These are phyloP conservation scores for Sarcodon sp. DNA, from an alignment of 768 basidiomycete species.

Conservation along the genomic window DNA sequence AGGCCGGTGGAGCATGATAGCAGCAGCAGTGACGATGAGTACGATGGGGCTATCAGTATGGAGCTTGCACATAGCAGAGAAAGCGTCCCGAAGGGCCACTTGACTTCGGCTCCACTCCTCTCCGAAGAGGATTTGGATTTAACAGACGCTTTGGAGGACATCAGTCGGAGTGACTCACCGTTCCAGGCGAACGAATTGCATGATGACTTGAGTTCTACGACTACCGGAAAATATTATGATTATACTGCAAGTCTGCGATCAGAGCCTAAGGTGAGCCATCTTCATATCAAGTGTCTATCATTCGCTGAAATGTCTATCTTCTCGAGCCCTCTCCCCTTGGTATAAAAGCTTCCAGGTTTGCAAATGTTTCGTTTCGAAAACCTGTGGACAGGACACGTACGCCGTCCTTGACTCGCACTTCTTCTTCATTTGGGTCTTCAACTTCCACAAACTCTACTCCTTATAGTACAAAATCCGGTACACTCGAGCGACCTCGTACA, in stretches of 20 bases:
- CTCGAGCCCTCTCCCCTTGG: conserved; percentile 14
- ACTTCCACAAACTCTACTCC: conserved; percentile 27
- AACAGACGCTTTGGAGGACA: conserved; percentile 15
- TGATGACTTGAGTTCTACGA: conserved; percentile 9
- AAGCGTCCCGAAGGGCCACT: conserved; percentile 11
- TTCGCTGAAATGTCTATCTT: not conserved
- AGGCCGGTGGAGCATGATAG: conserved; percentile 8
- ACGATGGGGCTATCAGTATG: conserved; percentile 12
- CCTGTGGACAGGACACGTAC: conserved; percentile 19
- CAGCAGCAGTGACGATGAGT: conserved; percentile 4
- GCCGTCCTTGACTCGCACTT: conserved; percentile 19
- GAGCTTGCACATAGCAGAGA: conserved; percentile 9
- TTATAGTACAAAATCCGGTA: conserved; percentile 28
- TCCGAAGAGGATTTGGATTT: conserved; percentile 14
- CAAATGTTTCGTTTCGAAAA: conserved; percentile 15
- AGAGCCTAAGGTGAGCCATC: conserved; percentile 15
- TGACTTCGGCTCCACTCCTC: conserved; percentile 7
- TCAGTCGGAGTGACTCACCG: conserved; percentile 15
- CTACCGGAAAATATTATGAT: conserved; percentile 13
- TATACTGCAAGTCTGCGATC: conserved; percentile 19
- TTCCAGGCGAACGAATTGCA: conserved; percentile 1
- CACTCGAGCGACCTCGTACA: conserved; percentile 22
- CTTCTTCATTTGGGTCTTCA: conserved; percentile 16
- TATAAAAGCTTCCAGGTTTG: conserved; percentile 6
- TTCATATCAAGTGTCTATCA: not conserved